These are phyloP conservation scores for Aspergillus ustus DNA, from an alignment of 2,329 filamentous ascomycete genomes.

Conservation along the genomic window DNA sequence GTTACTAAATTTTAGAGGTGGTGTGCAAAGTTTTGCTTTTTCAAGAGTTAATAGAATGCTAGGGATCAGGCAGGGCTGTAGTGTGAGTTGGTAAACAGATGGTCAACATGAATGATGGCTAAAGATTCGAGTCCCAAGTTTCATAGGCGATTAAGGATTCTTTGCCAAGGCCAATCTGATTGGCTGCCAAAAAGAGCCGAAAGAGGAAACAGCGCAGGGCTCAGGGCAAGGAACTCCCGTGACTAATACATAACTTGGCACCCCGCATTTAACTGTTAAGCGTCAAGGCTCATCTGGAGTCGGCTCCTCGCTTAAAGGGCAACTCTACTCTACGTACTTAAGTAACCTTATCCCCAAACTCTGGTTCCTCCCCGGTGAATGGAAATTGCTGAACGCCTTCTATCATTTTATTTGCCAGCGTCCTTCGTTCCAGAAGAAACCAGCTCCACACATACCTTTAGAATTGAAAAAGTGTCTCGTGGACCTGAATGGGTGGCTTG, in stretches of 20 bases:
- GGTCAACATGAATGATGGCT: neutral
- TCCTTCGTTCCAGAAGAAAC: neutral
- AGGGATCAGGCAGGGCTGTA: neutral
- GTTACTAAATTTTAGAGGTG: neutral
- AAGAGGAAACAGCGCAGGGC: slow-evolving; percentile 17
- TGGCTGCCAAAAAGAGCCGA: slow-evolving; percentile 14
- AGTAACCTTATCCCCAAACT: neutral
- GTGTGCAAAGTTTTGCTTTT: no score
- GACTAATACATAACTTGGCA: neutral
- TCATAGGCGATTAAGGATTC: neutral
- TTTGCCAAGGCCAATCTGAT: slow-evolving; percentile 13
- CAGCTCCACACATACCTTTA: neutral
- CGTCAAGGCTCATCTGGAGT: no score
- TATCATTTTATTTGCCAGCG: neutral
- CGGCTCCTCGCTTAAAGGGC: neutral
- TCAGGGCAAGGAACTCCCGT: slow-evolving; percentile 23
- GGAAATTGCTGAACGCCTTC: neutral
- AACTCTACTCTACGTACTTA: neutral
- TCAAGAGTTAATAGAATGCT: neutral
- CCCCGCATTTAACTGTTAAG: slow-evolving; percentile 14
- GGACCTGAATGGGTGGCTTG: neutral
- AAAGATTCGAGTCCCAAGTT: neutral
- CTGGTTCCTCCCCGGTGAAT: neutral
- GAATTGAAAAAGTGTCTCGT: neutral
- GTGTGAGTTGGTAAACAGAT: neutral